Conservation (phyloP, 1,284 basidiomycete genomes). For the Anthracocystis walkeri region DNA sequence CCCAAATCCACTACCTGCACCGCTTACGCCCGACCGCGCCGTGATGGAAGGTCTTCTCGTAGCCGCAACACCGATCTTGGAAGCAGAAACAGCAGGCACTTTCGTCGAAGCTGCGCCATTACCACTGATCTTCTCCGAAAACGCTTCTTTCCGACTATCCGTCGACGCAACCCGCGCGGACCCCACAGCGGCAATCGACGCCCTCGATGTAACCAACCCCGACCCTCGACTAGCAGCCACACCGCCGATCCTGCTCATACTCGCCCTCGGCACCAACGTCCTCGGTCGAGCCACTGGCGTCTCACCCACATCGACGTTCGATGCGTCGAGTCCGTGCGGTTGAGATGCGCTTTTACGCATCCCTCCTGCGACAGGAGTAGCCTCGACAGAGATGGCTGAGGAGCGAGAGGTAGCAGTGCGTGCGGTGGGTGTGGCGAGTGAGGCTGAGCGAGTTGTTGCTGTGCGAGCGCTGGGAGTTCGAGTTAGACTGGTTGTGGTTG, state of each 20-base stretch:
- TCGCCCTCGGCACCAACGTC: slow-evolving; percentile 32
- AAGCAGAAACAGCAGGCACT: neutral
- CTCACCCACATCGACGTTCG: slow-evolving; percentile 1
- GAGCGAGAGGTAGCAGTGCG: slow-evolving; percentile 13
- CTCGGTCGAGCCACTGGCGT: slow-evolving; percentile 14
- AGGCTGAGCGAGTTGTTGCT: slow-evolving; percentile 21
- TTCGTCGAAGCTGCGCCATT: neutral
- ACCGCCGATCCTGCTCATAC: slow-evolving; percentile 29
- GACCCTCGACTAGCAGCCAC: slow-evolving; percentile 1
- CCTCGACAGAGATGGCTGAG: slow-evolving; percentile 6
- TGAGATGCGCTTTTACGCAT: slow-evolving; percentile 47
- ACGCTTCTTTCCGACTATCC: neutral
- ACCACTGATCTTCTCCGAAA: slow-evolving; percentile 3
- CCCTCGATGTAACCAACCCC: slow-evolving; percentile 6
- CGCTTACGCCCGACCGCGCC: slow-evolving; percentile 1
- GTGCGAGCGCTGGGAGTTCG: slow-evolving; percentile 10
- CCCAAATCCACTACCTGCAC: slow-evolving; percentile 24
- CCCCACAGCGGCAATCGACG: neutral
- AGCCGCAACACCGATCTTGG: slow-evolving; percentile 7
- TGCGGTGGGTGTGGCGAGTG: slow-evolving; percentile 25
- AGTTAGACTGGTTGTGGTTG: neutral
- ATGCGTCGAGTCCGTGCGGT: slow-evolving; percentile 22
- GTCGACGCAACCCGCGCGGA: neutral
- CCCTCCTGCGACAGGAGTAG: slow-evolving; percentile 7
- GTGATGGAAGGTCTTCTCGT: slow-evolving; percentile 8